Base-by-base conservation (phyloP, 495 filamentous ascomycete species). In the Rostrohypoxylon terebratum region DNA sequence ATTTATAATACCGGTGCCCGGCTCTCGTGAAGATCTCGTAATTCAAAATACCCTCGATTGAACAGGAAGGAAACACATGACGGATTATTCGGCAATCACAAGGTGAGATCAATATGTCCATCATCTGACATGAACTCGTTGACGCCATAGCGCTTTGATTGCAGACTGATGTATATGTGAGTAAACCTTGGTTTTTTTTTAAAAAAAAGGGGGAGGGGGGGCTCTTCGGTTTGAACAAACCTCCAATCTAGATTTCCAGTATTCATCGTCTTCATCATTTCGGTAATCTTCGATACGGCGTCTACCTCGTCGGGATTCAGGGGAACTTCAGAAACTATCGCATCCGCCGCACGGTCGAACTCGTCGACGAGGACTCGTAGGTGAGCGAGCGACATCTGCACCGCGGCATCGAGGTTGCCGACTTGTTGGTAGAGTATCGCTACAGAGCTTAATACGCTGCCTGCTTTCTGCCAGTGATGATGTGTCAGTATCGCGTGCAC, bases 171-270 rank as follows among this genome's bases (percentile, higher is more conserved):
- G 13, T 62, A 42, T 18, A 44, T 50, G 40, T 44, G 36, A 62
- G 18, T 7, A 51, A n/a, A n/a, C n/a, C n/a, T n/a, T n/a, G n/a
- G n/a, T n/a, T n/a, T n/a, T n/a, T n/a, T 36, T 8, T n/a, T 25
- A 23, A 0, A 45, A 14, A 9, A 13, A 14, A 58, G 38, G 7
- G 28, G 51, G 14, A 36, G 44, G 14, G 48, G 10, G n/a, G 1
- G 8, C 2, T 8, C 0, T 44, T 54, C 7, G 25, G 54, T 33
- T 14, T 1, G 28, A 23, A 57, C 70, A 51, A 28, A 75, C 75
- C 75, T 77, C 75, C 75, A 77, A 18, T 75, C 72, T 4, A 77
- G 55, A 34, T 75, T 77, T 0, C 75, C 75, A 0, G 72, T 75
- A 23, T 77, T 77, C 34, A 75, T 21, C 53, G 63, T 72, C 48